Evolutionary conservation across 371 early-diverging fungal genomes (phyloP).

Genomic region (Actinomortierella wolfii): DNA sequence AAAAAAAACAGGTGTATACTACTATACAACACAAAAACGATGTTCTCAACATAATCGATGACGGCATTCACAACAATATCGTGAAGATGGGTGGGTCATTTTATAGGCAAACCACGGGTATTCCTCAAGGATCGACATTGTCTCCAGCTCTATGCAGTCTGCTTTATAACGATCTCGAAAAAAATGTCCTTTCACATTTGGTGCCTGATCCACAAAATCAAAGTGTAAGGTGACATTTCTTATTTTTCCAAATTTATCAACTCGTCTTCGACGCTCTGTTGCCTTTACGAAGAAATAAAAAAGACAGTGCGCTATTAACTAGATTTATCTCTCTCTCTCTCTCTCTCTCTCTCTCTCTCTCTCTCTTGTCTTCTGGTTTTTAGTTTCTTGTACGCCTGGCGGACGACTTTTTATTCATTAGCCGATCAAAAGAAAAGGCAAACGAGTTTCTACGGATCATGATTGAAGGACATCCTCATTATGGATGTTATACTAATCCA

Average conservation of each 20-base stretch:
- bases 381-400: conserved; percentile 73
- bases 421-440: conserved; percentile 50
- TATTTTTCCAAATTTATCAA: neutral
- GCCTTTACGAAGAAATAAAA: conserved; percentile 5
- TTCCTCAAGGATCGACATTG: conserved; percentile 89
- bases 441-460: conserved; percentile 56
- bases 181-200: conserved; percentile 46
- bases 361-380: no score
- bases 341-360: neutral
- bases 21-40: conserved; percentile 18
- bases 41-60: conserved; percentile 52
- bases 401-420: conserved; percentile 86
- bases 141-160: conserved; percentile 88
- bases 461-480: conserved; percentile 57
- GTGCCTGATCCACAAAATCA: conserved; percentile 20
- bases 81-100: conserved; percentile 60
- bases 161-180: conserved; percentile 77
- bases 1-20: no score
- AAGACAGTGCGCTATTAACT: conserved; percentile 18
- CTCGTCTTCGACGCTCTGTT: neutral
- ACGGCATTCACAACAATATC: conserved; percentile 66
- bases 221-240: conserved; percentile 14
- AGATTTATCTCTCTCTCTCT: neutral
- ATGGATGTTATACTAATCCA: conserved; percentile 64
- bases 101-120: conserved; percentile 75